These are phyloP conservation scores for Babesia ovis DNA, from an alignment of 169 alveolate genomes.

Conservation along the genomic window DNA sequence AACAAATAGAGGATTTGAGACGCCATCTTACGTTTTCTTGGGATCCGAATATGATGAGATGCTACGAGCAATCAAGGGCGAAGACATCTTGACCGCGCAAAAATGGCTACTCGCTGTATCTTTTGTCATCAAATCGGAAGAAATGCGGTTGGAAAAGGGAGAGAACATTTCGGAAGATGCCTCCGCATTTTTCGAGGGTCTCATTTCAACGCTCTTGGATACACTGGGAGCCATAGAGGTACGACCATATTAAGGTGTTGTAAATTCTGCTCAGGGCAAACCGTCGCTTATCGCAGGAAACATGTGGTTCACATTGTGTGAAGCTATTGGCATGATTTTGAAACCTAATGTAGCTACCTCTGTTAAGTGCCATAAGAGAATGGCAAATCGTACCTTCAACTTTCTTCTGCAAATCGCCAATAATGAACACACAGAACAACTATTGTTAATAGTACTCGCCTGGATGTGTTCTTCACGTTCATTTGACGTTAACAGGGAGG, in stretches of 20 bases:
- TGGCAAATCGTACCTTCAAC: slow-evolving; percentile 31
- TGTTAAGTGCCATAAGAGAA: slow-evolving; percentile 34
- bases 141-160: slow-evolving; percentile 11
- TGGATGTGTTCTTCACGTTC: slow-evolving; percentile 46
- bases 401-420: slow-evolving; percentile 19
- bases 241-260: not conserved
- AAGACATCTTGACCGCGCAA: slow-evolving; percentile 24
- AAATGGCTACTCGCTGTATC: slow-evolving; percentile 17
- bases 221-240: slow-evolving; percentile 25
- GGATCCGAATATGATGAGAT: slow-evolving; percentile 32
- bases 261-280: not conserved
- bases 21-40: slow-evolving; percentile 24
- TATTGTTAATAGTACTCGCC: not conserved
- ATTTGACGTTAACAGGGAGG: slow-evolving; percentile 29
- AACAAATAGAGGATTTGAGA: slow-evolving; percentile 13
- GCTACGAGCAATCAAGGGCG: slow-evolving; percentile 17
- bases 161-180: slow-evolving; percentile 6
- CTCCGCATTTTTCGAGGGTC: slow-evolving; percentile 34
- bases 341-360: slow-evolving; percentile 17
- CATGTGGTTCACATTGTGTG: slow-evolving; percentile 18
- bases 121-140: slow-evolving; percentile 35
- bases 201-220: slow-evolving; percentile 17
- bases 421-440: slow-evolving; percentile 17
- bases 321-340: slow-evolving; percentile 3
- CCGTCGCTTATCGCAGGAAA: slow-evolving; percentile 1